These are phyloP conservation scores for Silene uniflora DNA, from an alignment of 148 eudicot species.

Conservation along the genomic window DNA sequence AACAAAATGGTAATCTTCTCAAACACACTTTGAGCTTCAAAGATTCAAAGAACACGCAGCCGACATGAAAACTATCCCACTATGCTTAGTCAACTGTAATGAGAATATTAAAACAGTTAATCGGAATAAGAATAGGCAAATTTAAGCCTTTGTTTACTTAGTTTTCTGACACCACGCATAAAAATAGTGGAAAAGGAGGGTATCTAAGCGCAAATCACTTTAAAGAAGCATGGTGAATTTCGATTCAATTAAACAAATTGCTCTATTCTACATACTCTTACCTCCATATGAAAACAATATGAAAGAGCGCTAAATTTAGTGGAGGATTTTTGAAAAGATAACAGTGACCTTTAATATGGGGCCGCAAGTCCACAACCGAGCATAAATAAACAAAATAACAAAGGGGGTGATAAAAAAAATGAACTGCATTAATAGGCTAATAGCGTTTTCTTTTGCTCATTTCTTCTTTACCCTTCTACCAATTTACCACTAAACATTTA, in stretches of 20 bases:
- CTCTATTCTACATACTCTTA: neutral
- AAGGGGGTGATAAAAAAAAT: neutral
- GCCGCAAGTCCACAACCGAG: conserved; percentile 3
- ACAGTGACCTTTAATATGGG: neutral
- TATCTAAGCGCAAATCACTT: conserved; percentile 15
- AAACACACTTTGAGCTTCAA: conserved; percentile 3
- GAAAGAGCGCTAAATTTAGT: neutral
- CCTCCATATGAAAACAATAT: neutral
- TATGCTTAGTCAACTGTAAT: conserved; percentile 23
- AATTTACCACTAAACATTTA: neutral
- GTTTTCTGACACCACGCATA: neutral
- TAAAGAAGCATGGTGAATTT: conserved; percentile 9
- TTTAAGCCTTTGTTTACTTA: too few relatives aligned
- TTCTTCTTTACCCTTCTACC: neutral
- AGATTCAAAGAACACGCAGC: neutral
- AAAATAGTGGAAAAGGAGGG: neutral
- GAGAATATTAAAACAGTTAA: conserved; percentile 17
- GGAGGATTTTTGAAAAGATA: conserved; percentile 3
- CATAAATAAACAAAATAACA: neutral
- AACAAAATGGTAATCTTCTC: conserved; percentile 14
- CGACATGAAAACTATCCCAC: conserved; percentile 13
- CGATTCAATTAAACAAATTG: neutral
- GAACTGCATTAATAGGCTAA: neutral
- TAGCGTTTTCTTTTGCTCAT: neutral
- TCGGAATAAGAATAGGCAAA: neutral